Conservation (phyloP, 495 filamentous ascomycete species). For the Cudoniella acicularis region DNA sequence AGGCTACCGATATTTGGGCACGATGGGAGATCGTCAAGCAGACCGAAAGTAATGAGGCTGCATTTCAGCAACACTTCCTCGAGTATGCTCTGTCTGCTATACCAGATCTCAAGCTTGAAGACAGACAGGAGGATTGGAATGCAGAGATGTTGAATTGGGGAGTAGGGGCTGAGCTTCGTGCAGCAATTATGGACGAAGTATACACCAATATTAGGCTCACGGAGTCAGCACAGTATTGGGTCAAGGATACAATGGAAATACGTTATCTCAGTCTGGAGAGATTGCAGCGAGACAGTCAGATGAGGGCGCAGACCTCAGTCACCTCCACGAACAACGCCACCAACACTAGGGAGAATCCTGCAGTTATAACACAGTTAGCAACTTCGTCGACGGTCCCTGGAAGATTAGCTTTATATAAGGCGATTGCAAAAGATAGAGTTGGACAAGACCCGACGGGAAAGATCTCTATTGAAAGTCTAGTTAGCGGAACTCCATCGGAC, state of each 20-base stretch:
- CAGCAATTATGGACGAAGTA: neutral
- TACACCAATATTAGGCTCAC: constrained; percentile 14
- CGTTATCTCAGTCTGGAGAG: neutral
- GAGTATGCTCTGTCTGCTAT: neutral
- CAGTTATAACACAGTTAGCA: neutral
- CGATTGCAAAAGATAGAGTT: neutral
- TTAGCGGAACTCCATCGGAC: neutral
- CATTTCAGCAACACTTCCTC: neutral
- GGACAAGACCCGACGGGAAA: neutral
- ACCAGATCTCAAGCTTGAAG: neutral
- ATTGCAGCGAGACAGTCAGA: neutral
- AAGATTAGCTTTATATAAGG: neutral
- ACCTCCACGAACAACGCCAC: neutral
- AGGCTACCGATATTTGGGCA: neutral
- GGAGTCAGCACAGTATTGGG: constrained; percentile 14
- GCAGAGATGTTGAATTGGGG: constrained; percentile 2
- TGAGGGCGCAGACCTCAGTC: neutral
- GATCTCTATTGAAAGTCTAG: neutral
- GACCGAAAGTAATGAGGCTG: neutral
- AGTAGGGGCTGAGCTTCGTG: neutral
- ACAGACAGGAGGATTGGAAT: neutral
- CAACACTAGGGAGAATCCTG: neutral
- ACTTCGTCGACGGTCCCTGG: neutral
- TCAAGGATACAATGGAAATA: constrained; percentile 2
- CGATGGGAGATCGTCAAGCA: neutral